Evolutionary conservation across 495 filamentous ascomycete species (phyloP), one percentile per base, ranked within the genome.

Genomic region (Apiosordaria backusii): DNA sequence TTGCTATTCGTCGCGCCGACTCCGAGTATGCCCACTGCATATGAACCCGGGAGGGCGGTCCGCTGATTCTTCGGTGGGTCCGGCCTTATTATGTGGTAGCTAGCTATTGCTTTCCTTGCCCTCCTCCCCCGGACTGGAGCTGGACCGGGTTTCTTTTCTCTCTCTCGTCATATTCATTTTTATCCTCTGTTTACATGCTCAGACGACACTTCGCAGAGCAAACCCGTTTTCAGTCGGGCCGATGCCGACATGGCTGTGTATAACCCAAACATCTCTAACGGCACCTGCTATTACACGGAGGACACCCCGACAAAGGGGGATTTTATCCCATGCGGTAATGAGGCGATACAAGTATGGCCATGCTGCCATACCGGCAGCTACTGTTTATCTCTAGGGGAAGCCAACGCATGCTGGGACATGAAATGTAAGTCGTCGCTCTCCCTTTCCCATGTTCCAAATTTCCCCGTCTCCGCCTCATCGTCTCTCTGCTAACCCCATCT

Each of bases 201-300:
- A 18, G 10, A 7, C 35, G 35, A 45, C 0, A 45, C 35, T 15
- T 13, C 35, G 35, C 35, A 3, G 35, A 45, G 35, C 9, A 45
- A 45, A 15, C 35, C 35, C 35, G 35, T 2, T 45, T 13, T 45
- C 35, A 45, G 10, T 45, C 35, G 35, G 35, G 35, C 35, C 35
- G 35, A 62, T 22, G 35, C 13, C 35, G 35, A 45, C 65, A 70
- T 70, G 68, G 25, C 61, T 16, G 22, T 58, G 6, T 50, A 54
- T 45, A 70, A 70, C 59, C 62, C 68, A 23, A 65, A 67, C 62
- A 64, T 70, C 29, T 57, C 65, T 7, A 70, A 70, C 53, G 68
- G 68, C 50, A 70, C 68, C 24, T 70, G 68, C 62, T 70, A 70
- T 58, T 70, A 67, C 45, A 61, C 68, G 26, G 68, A 70, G 22